A percentile compares a stretch with the other conserved stretches of the same genome.
phyloP scores from a whole-genome alignment of 768 basidiomycete species.

The Psilocybe sp. region DNA sequence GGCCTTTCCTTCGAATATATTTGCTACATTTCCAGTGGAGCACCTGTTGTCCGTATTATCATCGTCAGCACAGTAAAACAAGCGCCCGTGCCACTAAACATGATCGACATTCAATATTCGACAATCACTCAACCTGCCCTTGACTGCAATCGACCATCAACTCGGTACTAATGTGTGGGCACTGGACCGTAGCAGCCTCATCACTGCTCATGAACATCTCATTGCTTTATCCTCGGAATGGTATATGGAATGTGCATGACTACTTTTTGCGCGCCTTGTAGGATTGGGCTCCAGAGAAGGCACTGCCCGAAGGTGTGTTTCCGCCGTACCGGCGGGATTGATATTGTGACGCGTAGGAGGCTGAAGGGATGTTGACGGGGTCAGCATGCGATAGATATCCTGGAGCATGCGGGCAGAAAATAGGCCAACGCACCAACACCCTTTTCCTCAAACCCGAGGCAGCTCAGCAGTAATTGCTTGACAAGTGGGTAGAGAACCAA shows the following conservation, averaged over 20 bases:
- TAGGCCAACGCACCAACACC: slow-evolving; percentile 14
- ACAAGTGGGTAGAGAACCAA: slow-evolving; percentile 18
- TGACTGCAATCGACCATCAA: too few relatives aligned
- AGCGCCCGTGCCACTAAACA: too few relatives aligned
- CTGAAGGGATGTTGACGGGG: too few relatives aligned
- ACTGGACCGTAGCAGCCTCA: too few relatives aligned
- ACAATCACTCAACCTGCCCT: too few relatives aligned
- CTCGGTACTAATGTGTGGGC: too few relatives aligned
- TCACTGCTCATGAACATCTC: too few relatives aligned
- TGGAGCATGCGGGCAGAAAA: too few relatives aligned
- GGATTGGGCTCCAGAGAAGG: slow-evolving; percentile 8
- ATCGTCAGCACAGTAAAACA: slow-evolving; percentile 53
- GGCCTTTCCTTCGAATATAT: slow-evolving; percentile 40
- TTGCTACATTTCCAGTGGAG: slow-evolving; percentile 49
- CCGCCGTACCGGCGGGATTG: slow-evolving; percentile 11
- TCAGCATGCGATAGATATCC: too few relatives aligned
- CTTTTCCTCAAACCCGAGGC: slow-evolving; percentile 13
- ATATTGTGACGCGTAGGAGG: slow-evolving; percentile 11
- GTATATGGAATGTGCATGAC: too few relatives aligned
- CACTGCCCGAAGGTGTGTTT: slow-evolving; percentile 4
- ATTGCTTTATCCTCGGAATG: too few relatives aligned
- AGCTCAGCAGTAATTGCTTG: slow-evolving; percentile 12
- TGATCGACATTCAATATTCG: too few relatives aligned
- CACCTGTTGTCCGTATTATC: slow-evolving; percentile 57
- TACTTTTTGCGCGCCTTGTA: slow-evolving; percentile 3